phyloP scores from a whole-genome alignment of 225 moss, liverwort and hornwort genomes.

The Thuidium tamariscinum region DNA sequence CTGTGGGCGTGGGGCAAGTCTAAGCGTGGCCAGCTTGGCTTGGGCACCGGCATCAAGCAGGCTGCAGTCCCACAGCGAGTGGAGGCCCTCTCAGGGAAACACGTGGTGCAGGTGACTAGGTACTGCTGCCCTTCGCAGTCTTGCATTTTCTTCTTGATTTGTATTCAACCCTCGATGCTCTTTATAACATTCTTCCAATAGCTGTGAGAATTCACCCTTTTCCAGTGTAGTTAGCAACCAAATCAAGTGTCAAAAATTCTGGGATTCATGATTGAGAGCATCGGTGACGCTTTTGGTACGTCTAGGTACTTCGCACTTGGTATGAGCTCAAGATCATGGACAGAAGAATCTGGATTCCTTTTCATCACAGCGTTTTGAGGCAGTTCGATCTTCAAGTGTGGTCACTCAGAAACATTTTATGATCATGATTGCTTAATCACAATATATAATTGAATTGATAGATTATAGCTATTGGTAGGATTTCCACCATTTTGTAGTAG shows the following conservation, averaged over 20 bases:
- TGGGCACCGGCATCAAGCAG: conserved; percentile 27
- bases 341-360: not conserved
- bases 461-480: not conserved
- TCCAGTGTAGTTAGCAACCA: not conserved
- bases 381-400: not conserved
- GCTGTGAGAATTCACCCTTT: not conserved
- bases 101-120: conserved; percentile 70
- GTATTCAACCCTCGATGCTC: not conserved
- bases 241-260: not conserved
- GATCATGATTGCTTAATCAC: not conserved
- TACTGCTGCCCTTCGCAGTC: not conserved
- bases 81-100: conserved; percentile 28
- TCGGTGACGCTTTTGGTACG: no score
- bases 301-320: not conserved
- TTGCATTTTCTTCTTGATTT: not conserved
- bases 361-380: not conserved
- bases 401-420: not conserved
- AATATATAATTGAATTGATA: not conserved
- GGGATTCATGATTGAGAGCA: not conserved
- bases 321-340: not conserved
- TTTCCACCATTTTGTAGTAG: not conserved
- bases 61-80: conserved; percentile 41
- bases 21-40: conserved; percentile 87
- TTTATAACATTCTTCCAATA: not conserved
- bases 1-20: conserved; percentile 88